Percentiles rank a stretch among this genome's conserved stretches.
Conservation (phyloP, 495 filamentous ascomycete species). For the Patellaria atrata region DNA sequence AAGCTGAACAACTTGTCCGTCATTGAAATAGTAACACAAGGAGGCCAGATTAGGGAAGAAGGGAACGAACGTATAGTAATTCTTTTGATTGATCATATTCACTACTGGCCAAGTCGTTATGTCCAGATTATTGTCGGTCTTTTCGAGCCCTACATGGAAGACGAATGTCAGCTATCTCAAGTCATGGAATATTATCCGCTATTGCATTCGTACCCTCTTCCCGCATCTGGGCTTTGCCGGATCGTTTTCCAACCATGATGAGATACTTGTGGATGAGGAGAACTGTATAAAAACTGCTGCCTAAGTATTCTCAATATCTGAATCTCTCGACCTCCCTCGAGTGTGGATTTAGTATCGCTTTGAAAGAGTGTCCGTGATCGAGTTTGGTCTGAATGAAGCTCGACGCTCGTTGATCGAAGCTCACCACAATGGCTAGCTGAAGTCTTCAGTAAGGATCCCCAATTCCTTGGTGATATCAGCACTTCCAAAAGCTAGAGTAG, state of each 20-base stretch:
- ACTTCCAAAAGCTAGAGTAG: too few relatives aligned
- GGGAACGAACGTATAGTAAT: constrained; percentile 88
- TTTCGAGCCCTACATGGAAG: constrained; percentile 68
- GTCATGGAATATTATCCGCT: constrained; percentile 1
- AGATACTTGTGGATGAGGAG: too few relatives aligned
- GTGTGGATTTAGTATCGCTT: too few relatives aligned
- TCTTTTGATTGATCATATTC: constrained; percentile 92
- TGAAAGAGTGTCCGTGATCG: too few relatives aligned
- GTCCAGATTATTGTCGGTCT: constrained; percentile 96
- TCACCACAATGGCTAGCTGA: too few relatives aligned
- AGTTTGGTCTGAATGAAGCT: too few relatives aligned
- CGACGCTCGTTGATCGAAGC: too few relatives aligned
- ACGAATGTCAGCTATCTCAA: constrained; percentile 7
- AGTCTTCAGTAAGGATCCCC: too few relatives aligned
- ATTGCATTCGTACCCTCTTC: constrained; percentile 32
- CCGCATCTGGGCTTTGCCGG: constrained; percentile 26
- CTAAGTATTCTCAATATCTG: too few relatives aligned
- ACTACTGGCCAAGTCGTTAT: constrained; percentile 87
- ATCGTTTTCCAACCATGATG: constrained; percentile 31
- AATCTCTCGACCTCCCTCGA: too few relatives aligned
- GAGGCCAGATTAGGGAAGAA: background rate
- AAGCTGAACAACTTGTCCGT: background rate
- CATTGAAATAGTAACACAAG: background rate
- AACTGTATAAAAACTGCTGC: too few relatives aligned
- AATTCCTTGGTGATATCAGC: too few relatives aligned